Conservation (phyloP, 2,329 filamentous ascomycete genomes). For the Colletotrichum sp. region DNA sequence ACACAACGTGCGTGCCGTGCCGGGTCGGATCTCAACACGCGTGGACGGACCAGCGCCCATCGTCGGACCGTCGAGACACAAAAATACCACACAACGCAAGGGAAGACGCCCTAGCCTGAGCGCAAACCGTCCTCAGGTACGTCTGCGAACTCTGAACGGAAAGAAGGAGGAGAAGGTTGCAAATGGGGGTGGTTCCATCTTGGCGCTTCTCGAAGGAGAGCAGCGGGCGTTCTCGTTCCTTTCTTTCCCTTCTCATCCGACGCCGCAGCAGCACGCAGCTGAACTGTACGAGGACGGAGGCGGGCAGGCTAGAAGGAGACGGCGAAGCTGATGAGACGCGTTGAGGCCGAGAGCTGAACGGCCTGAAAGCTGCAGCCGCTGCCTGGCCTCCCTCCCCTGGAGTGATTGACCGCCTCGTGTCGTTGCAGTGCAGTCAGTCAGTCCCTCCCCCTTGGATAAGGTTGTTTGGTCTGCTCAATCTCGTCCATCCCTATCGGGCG, state of each 20-base stretch:
- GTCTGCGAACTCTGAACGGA: background rate
- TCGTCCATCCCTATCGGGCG: background rate
- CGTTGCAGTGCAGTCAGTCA: background rate
- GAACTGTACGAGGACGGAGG: background rate
- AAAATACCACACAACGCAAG: background rate
- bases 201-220: background rate
- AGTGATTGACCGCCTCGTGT: background rate
- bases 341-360: background rate
- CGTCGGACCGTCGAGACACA: background rate
- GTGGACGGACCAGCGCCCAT: background rate
- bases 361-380: background rate
- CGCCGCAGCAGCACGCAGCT: background rate
- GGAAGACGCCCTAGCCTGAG: background rate
- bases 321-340: background rate
- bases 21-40: background rate
- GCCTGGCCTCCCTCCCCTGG: background rate
- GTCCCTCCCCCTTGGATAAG: background rate
- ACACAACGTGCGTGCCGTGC: background rate
- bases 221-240: background rate
- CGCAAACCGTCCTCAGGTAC: background rate
- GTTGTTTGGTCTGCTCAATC: conserved; percentile 3
- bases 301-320: background rate
- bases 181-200: background rate
- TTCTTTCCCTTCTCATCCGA: background rate
- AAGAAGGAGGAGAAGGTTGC: background rate